Conservation (phyloP, 257 asterid species). For the Fraxinus excelsior region DNA sequence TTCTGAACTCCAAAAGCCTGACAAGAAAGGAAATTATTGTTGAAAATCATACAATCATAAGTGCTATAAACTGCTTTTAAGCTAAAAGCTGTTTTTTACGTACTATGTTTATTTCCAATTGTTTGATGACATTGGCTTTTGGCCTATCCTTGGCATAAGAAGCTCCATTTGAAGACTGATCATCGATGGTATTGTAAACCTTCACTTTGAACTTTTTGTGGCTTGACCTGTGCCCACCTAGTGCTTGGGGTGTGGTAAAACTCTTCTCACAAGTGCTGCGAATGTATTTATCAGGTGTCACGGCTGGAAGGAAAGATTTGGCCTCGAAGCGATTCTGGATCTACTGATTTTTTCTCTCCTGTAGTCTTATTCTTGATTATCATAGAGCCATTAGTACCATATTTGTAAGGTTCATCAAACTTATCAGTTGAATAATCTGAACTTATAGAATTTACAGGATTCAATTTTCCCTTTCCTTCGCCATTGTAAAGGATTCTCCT, state of each 20-base stretch:
- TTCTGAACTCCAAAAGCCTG: neutral
- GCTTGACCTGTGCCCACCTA: slow-evolving; percentile 50
- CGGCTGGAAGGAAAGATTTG: neutral
- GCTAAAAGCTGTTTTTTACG: neutral
- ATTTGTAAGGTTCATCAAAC: neutral
- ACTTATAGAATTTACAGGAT: neutral
- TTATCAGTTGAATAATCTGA: too few species aligned
- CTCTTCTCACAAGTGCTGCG: slow-evolving; percentile 37
- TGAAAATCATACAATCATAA: slow-evolving; percentile 23
- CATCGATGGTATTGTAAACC: slow-evolving; percentile 27
- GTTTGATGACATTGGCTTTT: neutral
- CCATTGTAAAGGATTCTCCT: neutral
- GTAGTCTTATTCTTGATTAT: neutral
- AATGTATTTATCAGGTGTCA: slow-evolving; percentile 4
- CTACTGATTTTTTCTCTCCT: neutral
- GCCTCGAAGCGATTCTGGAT: neutral
- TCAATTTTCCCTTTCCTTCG: neutral
- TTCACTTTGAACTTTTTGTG: slow-evolving; percentile 36
- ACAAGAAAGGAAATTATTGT: slow-evolving; percentile 16
- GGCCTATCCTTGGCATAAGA: neutral
- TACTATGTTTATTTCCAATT: neutral
- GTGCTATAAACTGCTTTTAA: neutral
- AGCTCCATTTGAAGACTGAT: neutral
- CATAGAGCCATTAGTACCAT: neutral
- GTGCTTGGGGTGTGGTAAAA: slow-evolving; percentile 44